These are phyloP conservation scores for Fusarium sp. DNA, from an alignment of 2,329 filamentous ascomycete species.

Conservation along the genomic window DNA sequence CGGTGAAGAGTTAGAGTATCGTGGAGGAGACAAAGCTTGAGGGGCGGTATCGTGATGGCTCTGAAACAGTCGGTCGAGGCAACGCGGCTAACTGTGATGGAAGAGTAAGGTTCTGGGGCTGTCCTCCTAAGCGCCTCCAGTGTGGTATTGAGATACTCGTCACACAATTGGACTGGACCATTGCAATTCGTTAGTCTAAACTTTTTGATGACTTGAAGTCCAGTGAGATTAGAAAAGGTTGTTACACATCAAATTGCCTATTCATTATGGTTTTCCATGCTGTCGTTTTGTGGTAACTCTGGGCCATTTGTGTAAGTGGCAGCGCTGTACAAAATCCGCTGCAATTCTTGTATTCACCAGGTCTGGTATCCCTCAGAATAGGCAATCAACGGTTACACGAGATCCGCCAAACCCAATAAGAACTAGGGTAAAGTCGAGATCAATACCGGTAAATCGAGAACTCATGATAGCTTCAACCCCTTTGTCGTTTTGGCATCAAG, in stretches of 20 bases:
- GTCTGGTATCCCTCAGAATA: not conserved
- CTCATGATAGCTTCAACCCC: slow-evolving; percentile 16
- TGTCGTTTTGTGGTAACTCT: no score
- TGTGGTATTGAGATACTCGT: slow-evolving; percentile 6
- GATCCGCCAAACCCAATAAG: not conserved
- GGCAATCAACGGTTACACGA: slow-evolving; percentile 2
- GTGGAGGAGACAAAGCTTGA: slow-evolving; percentile 26
- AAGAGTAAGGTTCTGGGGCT: slow-evolving; percentile 24
- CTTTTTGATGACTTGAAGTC: no score
- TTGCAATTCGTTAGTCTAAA: not conserved
- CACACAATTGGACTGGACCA: not conserved
- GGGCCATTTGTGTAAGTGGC: not conserved
- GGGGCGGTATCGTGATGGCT: slow-evolving; percentile 12
- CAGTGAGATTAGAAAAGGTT: no score
- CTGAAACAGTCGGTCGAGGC: slow-evolving; percentile 33
- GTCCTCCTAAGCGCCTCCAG: slow-evolving; percentile 6
- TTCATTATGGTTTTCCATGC: no score
- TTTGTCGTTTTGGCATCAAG: slow-evolving; percentile 14
- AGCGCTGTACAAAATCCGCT: not conserved
- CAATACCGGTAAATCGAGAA: not conserved
- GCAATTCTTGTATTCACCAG: not conserved
- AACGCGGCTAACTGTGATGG: slow-evolving; percentile 25
- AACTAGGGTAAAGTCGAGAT: not conserved
- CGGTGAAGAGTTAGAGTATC: slow-evolving; percentile 31
- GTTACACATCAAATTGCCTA: no score